Evolutionary conservation across 2,329 filamentous ascomycete genomes (phyloP), one percentile per base, ranked within the genome.

Genomic region (Malbranchea zuffiana): DNA sequence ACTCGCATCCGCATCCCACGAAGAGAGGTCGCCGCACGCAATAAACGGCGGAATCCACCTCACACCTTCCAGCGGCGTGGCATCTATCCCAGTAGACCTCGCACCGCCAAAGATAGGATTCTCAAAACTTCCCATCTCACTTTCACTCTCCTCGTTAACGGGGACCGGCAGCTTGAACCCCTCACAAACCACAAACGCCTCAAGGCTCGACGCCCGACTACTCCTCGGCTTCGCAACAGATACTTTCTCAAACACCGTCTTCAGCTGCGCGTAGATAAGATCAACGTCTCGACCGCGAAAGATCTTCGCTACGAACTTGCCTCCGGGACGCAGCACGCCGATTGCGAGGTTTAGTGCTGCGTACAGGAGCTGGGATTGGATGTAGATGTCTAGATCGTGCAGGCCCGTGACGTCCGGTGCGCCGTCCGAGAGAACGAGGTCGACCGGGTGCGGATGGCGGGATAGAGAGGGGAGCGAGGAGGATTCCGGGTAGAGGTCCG

Each of bases 281-380:
- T 96, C 90, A n/a, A 96, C 87, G 52, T 96, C 90, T 49, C 86
- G 80, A 11, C 84, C 87, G 11, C 90, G 70, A 65, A 98, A 98
- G 43, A 98, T 95, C 67, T 98, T 98, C 42, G 90, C 90, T 5
- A 98, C 88, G 50, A 98, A 98, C 53, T 85, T 93, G 44, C 90
- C 90, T 28, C 90, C 90, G 0, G 87, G 87, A 42, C 82, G 82
- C 15, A 98, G 73, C 8, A 98, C 86, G 55, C 88, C 93, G 8
- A 95, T 75, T 0, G 90, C 86, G 2, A 98, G 75, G 57, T 95
- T 94, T 13, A 98, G 73, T 0, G 90, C 90, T 0, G 88, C 85
- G 60, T 92, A 95, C 33, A 98, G 78, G 6, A 98, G 72, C 61
- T 96, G 90, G 6, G 83, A 87, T 62, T 98, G 90, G 12, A 98